Conservation (phyloP, 306 rosid species). For the Fragaria vesca region DNA sequence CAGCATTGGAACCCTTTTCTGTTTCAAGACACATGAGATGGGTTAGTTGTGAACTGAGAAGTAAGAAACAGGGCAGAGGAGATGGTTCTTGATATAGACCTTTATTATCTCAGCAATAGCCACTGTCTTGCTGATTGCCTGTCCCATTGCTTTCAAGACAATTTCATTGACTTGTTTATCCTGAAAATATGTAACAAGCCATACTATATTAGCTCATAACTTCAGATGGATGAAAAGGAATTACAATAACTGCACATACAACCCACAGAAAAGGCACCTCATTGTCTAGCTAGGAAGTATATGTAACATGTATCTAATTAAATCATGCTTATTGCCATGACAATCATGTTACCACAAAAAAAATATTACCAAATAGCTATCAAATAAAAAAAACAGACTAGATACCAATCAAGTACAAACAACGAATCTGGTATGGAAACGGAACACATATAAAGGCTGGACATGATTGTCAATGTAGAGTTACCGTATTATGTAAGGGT, state of each 20-base stretch:
- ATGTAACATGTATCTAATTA: neutral
- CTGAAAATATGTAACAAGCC: constrained; percentile 40
- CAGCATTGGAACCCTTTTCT: constrained; percentile 71
- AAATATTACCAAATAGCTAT: neutral
- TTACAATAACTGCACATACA: neutral
- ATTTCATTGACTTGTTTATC: constrained; percentile 81
- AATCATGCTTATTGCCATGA: neutral
- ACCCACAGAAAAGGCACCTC: neutral
- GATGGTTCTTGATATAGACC: constrained; percentile 39
- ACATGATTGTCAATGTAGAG: neutral
- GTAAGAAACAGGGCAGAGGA: neutral
- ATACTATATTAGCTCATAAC: neutral
- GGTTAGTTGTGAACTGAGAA: constrained; percentile 13
- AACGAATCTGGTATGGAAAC: neutral
- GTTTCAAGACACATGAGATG: constrained; percentile 28
- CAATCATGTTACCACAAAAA: neutral
- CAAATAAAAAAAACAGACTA: neutral
- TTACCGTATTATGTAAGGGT: neutral
- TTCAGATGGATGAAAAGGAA: neutral
- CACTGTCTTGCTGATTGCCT: constrained; percentile 97
- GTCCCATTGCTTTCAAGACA: constrained; percentile 98
- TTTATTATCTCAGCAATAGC: constrained; percentile 90
- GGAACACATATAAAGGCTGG: neutral
- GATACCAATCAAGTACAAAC: neutral
- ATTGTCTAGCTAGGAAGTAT: neutral